Percentiles rank a stretch among this genome's conserved stretches.
Evolutionary conservation across 192 early-diverging fungal species (phyloP).

Genomic region (Dispira parvispora): DNA sequence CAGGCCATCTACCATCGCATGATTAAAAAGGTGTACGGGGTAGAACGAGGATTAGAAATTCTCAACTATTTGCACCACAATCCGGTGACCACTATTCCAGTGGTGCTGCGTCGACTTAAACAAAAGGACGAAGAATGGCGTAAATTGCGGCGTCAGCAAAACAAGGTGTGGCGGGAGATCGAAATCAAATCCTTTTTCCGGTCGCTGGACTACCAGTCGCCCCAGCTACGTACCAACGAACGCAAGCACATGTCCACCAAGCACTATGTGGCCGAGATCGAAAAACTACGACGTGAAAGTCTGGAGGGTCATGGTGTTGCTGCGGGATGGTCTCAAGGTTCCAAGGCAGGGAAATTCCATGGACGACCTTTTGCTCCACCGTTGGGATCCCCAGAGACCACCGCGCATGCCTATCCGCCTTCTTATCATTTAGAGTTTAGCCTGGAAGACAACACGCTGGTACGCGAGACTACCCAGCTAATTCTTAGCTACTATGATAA

Average conservation of each 20-base stretch:
- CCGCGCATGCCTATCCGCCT: conserved; percentile 24
- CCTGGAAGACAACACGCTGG: conserved; percentile 55
- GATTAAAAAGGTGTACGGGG: conserved; percentile 93
- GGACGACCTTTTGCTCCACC: too few species aligned
- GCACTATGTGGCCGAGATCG: conserved; percentile 70
- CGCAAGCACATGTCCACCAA: conserved; percentile 64
- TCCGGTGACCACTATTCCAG: conserved; percentile 78
- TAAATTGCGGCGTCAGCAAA: conserved; percentile 66
- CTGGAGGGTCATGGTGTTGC: conserved; percentile 22
- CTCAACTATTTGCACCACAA: conserved; percentile 85
- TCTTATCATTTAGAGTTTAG: conserved; percentile 68
- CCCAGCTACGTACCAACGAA: conserved; percentile 77
- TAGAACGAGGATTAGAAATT: conserved; percentile 68
- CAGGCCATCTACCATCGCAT: conserved; percentile 79
- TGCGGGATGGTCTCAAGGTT: not conserved
- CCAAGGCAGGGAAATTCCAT: too few species aligned
- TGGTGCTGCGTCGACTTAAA: conserved; percentile 85
- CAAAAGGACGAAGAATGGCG: conserved; percentile 98
- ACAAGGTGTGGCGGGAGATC: conserved; percentile 92
- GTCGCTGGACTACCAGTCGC: conserved; percentile 87
- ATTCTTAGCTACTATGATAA: conserved; percentile 57
- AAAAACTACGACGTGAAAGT: conserved; percentile 67
- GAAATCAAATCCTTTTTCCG: conserved; percentile 90
- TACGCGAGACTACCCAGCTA: conserved; percentile 61
- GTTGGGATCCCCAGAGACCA: conserved; percentile 4